Conservation (phyloP, 129 eudicot genomes). For the Smallanthus sonchifolius region DNA sequence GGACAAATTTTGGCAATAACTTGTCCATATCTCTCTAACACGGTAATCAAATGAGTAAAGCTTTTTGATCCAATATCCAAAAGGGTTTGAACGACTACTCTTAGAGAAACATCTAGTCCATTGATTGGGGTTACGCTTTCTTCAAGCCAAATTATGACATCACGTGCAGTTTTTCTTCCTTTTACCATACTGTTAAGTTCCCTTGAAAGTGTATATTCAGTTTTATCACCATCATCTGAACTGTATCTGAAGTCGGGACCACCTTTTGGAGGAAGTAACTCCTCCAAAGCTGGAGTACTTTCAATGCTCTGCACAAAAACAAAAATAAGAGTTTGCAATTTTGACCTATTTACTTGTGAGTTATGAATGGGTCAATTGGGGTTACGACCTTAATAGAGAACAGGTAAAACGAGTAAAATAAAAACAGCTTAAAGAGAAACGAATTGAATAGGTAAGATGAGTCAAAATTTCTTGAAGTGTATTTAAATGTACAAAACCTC, state of each 20-base stretch:
- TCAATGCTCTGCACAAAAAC: conserved; percentile 64
- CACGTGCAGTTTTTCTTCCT: conserved; percentile 74
- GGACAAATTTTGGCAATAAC: conserved; percentile 76
- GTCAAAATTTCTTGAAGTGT: background rate
- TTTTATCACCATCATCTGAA: conserved; percentile 56
- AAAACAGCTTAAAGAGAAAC: background rate
- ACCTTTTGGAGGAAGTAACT: conserved; percentile 96
- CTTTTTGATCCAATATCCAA: conserved; percentile 94
- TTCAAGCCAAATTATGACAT: conserved; percentile 74
- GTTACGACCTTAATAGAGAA: background rate
- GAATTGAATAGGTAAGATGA: background rate
- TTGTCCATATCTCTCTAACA: conserved; percentile 89
- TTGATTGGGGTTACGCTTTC: conserved; percentile 60
- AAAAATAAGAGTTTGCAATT: background rate
- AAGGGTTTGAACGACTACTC: conserved; percentile 81
- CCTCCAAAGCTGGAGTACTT: conserved; percentile 84
- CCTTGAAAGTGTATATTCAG: conserved; percentile 60
- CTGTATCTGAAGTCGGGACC: conserved; percentile 63
- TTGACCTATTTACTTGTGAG: background rate
- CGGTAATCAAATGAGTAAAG: conserved; percentile 93
- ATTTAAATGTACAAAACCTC: background rate
- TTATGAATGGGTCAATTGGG: background rate
- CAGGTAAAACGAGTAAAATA: background rate
- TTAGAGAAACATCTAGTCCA: conserved; percentile 63
- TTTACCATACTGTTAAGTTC: conserved; percentile 83